Conservation (phyloP, 306 rosid genomes). For the Trifolium fragiferum region DNA sequence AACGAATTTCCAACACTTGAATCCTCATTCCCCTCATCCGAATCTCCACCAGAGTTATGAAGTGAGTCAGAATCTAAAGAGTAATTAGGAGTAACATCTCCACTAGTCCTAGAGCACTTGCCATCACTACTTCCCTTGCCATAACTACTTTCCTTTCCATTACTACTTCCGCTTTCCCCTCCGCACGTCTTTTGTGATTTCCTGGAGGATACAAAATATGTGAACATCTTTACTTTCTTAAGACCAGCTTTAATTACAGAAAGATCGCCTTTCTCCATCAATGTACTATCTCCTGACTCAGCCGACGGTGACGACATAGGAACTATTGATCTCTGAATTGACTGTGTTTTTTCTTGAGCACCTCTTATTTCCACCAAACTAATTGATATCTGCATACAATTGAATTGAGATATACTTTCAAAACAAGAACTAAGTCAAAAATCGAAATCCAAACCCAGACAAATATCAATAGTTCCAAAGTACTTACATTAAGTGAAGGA, state of each 20-base stretch:
- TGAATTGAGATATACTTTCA: constrained; percentile 9
- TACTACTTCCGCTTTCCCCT: constrained; percentile 78
- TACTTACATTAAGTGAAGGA: constrained; percentile 73
- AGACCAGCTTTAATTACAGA: constrained; percentile 93
- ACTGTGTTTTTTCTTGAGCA: constrained; percentile 59
- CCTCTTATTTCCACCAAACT: constrained; percentile 73
- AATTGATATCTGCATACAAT: constrained; percentile 67
- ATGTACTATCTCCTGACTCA: constrained; percentile 52
- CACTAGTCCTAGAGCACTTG: constrained; percentile 78
- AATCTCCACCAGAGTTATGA: constrained; percentile 77
- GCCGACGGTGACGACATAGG: constrained; percentile 65
- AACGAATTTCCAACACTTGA: constrained; percentile 79
- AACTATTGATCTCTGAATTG: constrained; percentile 62
- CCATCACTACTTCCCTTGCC: constrained; percentile 56
- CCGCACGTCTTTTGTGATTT: constrained; percentile 65
- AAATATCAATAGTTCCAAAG: no score
- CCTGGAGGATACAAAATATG: constrained; percentile 76
- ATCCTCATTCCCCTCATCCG: constrained; percentile 76
- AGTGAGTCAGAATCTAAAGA: constrained; percentile 81
- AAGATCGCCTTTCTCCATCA: constrained; percentile 77
- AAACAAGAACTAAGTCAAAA: constrained; percentile 1
- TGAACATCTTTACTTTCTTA: constrained; percentile 81
- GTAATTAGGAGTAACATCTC: constrained; percentile 70
- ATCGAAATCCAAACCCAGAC: background rate
- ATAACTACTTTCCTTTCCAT: constrained; percentile 50